Evolutionary conservation across 2,329 filamentous ascomycete species (phyloP).

Genomic region (Hymenoscyphus linearis): DNA sequence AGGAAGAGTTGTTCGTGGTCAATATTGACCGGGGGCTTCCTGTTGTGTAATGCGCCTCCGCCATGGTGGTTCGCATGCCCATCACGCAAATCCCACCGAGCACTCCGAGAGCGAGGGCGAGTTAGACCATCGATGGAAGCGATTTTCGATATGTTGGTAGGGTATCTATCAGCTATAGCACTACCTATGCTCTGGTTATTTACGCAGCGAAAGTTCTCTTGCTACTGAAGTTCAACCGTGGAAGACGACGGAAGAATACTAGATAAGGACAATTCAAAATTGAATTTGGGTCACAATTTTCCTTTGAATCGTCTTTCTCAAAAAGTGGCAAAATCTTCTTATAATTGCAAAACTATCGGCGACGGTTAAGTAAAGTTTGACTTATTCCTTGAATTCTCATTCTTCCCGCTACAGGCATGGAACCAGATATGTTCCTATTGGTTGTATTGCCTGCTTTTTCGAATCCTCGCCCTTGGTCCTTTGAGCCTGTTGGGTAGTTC

Average conservation of each 20-base stretch:
- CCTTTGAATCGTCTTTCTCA: not conserved
- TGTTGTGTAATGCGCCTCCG: not conserved
- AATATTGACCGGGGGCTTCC: not conserved
- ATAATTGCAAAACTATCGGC: too few species aligned
- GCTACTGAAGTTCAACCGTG: not conserved
- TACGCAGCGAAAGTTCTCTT: not conserved
- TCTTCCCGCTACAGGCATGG: too few species aligned
- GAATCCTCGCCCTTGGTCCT: too few species aligned
- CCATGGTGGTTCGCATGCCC: not conserved
- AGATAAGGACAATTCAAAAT: not conserved
- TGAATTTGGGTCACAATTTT: not conserved
- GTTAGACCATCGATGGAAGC: not conserved
- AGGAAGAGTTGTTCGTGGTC: not conserved
- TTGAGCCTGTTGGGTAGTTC: too few species aligned
- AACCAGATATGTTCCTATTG: too few species aligned
- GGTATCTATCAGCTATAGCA: not conserved
- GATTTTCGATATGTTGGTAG: not conserved
- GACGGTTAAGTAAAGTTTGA: too few species aligned
- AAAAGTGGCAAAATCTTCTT: not conserved
- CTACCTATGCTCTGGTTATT: not conserved
- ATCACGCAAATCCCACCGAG: not conserved
- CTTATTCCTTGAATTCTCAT: too few species aligned
- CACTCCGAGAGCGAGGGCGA: not conserved
- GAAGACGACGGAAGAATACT: not conserved
- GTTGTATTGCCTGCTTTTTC: too few species aligned